Evolutionary conservation across 352 stramenopile genomes (phyloP).

Genomic region (Globisporangium camurandrum): DNA sequence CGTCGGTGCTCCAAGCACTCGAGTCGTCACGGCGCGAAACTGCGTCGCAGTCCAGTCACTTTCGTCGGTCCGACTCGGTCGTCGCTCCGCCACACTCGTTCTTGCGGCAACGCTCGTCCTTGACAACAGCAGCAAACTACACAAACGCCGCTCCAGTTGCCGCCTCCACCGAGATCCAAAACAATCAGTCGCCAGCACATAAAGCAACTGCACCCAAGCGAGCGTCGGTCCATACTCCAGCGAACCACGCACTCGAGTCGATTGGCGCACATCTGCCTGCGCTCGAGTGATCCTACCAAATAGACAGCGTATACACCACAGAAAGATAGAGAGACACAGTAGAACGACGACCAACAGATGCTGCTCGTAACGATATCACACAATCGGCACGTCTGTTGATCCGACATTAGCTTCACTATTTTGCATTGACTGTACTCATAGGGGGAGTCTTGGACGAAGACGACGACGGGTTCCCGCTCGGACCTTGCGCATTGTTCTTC

Average conservation of each 20-base stretch:
- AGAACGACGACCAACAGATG: not conserved
- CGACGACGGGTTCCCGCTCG: too few relatives aligned
- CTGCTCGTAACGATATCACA: not conserved
- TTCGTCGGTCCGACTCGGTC: not conserved
- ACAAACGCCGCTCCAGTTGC: too few relatives aligned
- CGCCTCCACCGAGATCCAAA: not conserved
- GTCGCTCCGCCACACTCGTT: constrained; percentile 5
- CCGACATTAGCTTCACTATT: constrained; percentile 36
- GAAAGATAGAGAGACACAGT: not conserved
- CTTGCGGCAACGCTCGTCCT: constrained; percentile 4
- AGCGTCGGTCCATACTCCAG: too few relatives aligned
- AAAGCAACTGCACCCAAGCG: too few relatives aligned
- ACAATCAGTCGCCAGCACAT: too few relatives aligned
- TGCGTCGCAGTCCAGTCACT: not conserved
- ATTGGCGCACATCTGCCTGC: too few relatives aligned
- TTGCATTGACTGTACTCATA: constrained; percentile 86
- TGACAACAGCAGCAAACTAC: not conserved
- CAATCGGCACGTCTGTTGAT: constrained; percentile 13
- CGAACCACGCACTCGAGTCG: too few relatives aligned
- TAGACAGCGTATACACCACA: too few relatives aligned
- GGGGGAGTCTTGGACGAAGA: constrained; percentile 80
- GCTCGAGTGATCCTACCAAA: too few relatives aligned
- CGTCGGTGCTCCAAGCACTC: constrained; percentile 43
- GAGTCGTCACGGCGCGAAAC: constrained; percentile 38
- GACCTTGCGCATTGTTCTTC: too few relatives aligned